Evolutionary conservation across 805 yeast genomes (phyloP), one percentile per base, ranked within the genome.

Genomic region (Saccharomyces paradoxus): DNA sequence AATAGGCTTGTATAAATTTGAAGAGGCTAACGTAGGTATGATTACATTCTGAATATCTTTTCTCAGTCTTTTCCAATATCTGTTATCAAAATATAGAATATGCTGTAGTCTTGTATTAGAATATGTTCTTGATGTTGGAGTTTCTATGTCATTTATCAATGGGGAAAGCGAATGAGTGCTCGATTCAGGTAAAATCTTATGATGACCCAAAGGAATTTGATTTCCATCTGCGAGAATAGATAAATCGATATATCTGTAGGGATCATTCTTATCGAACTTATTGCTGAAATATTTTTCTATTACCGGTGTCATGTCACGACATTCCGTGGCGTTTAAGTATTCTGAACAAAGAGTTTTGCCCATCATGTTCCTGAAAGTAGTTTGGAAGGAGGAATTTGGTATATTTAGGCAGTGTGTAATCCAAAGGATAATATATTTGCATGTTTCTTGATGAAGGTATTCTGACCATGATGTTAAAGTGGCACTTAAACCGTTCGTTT

Each of bases 21-120:
- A 81, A 0, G 83, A 74, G 1, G 87, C 74, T 28, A 86, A 65
- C 0, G 82, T 74, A 0, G 89, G 83, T 9, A 84, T 71, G 2
- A 86, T 58, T 1, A 81, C 64, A 28, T 75, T 71, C 50, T 79
- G 77, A 17, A 87, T 53, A 7, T 66, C 65, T 48, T 73, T 75
- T 63, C 94, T 76, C 7, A 78, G 61, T 3, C 61, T 59, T 55
- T 83, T 82, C 71, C 82, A 74, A 32, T 78, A 77, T 58, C 94
- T 74, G 41, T 80, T 74, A 56, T 86, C 87, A 55, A 84, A 79
- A 55, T 74, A 76, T 41, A 85, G 68, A 24, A 87, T 61, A 60
- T 73, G 75, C 63, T 86, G 90, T 12, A 86, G 63, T 60, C 88
- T 74, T 14, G 87, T 75, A 7, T 69, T 68, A 14, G 59, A 51